These are phyloP conservation scores for Penicillium sp. DNA, from an alignment of 2,329 filamentous ascomycete genomes.

Conservation along the genomic window DNA sequence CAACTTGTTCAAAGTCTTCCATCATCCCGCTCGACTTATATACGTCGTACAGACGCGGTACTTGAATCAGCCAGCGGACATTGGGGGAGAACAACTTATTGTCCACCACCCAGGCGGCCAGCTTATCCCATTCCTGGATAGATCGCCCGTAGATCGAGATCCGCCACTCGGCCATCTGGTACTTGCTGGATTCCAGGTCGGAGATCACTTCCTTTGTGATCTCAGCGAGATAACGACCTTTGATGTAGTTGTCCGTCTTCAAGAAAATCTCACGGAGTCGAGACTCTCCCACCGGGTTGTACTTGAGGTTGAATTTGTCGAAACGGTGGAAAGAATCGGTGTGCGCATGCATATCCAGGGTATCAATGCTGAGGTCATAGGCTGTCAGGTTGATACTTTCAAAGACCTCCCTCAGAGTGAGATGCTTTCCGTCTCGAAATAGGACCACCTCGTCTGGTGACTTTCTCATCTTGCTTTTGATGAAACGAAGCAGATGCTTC, in stretches of 20 bases:
- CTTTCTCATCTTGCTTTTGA: constrained; percentile 99
- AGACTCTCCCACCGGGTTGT: constrained; percentile 95
- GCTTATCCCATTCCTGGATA: constrained; percentile 93
- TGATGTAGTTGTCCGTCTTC: constrained; percentile 97
- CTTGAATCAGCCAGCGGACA: constrained; percentile 92
- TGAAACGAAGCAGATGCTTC: constrained; percentile 95
- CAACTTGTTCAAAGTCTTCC: constrained; percentile 82
- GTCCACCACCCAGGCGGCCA: constrained; percentile 94
- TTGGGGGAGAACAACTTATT: constrained; percentile 98
- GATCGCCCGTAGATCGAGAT: constrained; percentile 94
- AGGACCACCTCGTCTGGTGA: constrained; percentile 90
- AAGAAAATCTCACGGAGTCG: constrained; percentile 95
- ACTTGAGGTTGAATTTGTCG: constrained; percentile 99
- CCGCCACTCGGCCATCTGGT: constrained; percentile 99
- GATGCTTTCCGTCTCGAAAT: constrained; percentile 82
- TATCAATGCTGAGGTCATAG: constrained; percentile 97
- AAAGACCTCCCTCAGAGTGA: constrained; percentile 90
- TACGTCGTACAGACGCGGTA: constrained; percentile 90
- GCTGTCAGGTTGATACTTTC: constrained; percentile 95
- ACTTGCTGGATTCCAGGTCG: constrained; percentile 96
- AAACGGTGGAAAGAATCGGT: constrained; percentile 98
- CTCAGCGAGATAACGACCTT: constrained; percentile 91
- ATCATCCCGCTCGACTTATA: constrained; percentile 87
- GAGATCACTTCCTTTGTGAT: constrained; percentile 98
- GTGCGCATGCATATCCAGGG: constrained; percentile 97